phyloP scores from a whole-genome alignment of 176 grass and related monocot species.

The Secale cereale region DNA sequence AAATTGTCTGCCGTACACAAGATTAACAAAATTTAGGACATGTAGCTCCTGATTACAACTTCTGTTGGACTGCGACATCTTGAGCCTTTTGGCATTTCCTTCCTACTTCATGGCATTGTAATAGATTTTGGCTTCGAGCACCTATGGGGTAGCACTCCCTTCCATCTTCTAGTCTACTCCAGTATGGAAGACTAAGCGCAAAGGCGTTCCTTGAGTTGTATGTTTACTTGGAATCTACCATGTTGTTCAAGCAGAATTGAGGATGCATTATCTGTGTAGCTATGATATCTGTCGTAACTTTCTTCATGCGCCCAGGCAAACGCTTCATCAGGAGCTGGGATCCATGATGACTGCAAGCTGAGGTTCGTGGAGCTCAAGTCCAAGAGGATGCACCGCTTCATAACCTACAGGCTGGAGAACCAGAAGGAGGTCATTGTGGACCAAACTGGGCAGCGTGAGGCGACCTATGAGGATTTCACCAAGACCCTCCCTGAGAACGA shows the following conservation, averaged over 20 bases:
- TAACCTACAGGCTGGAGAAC: conserved; percentile 67
- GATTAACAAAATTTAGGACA: background rate
- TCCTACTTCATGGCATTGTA: background rate
- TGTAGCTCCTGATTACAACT: background rate
- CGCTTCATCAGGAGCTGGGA: conserved; percentile 59
- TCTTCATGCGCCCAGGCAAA: conserved; percentile 41
- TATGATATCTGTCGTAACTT: background rate
- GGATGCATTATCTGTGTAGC: background rate
- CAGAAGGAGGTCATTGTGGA: conserved; percentile 74
- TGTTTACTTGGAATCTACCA: background rate
- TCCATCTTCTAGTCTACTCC: background rate
- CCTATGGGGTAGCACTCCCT: background rate
- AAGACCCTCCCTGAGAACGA: conserved; percentile 54
- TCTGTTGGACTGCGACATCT: background rate
- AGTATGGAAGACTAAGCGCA: background rate
- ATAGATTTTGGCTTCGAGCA: background rate
- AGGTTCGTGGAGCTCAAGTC: conserved; percentile 83
- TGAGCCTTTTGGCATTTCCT: background rate
- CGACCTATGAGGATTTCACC: conserved; percentile 63
- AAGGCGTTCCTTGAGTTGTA: background rate
- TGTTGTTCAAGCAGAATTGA: background rate
- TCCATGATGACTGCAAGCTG: conserved; percentile 70
- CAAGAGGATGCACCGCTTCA: conserved; percentile 75
- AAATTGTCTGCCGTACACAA: background rate
- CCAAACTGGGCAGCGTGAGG: conserved; percentile 41